A percentile compares a stretch with the other conserved stretches of the same genome.
These are phyloP conservation scores for Candida insectalens DNA, from an alignment of 805 yeast genomes.

Conservation along the genomic window DNA sequence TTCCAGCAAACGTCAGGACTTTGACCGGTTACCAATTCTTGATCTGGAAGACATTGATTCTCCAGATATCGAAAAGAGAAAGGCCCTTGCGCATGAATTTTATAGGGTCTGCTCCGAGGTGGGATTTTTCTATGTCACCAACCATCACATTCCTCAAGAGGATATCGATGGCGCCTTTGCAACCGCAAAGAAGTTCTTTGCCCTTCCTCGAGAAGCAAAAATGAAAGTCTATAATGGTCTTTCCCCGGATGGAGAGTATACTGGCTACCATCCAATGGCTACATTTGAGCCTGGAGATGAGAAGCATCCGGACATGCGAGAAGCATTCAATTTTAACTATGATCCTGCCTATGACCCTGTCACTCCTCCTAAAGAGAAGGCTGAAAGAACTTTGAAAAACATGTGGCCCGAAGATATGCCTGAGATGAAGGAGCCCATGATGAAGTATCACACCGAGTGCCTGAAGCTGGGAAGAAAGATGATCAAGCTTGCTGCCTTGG, in stretches of 20 bases:
- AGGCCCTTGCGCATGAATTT: background rate
- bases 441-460: constrained; percentile 9
- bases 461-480: constrained; percentile 18
- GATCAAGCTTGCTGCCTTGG: constrained; percentile 20
- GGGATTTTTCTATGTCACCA: constrained; percentile 15
- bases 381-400: constrained; percentile 17
- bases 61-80: background rate
- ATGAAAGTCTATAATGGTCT: background rate
- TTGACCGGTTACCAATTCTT: background rate
- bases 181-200: background rate
- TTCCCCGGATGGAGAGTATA: background rate
- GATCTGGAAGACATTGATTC: background rate
- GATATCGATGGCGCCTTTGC: background rate
- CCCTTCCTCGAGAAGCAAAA: background rate
- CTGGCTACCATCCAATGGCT: background rate
- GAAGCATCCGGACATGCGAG: constrained; percentile 22
- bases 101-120: constrained; percentile 5
- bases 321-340: constrained; percentile 21
- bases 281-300: constrained; percentile 2
- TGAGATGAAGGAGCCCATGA: constrained; percentile 17
- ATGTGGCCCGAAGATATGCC: constrained; percentile 12
- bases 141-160: constrained; percentile 13
- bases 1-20: background rate
- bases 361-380: constrained; percentile 11
- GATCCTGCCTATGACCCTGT: constrained; percentile 5